phyloP scores from a whole-genome alignment of 129 eudicot species.

The Cynara cardunculus region DNA sequence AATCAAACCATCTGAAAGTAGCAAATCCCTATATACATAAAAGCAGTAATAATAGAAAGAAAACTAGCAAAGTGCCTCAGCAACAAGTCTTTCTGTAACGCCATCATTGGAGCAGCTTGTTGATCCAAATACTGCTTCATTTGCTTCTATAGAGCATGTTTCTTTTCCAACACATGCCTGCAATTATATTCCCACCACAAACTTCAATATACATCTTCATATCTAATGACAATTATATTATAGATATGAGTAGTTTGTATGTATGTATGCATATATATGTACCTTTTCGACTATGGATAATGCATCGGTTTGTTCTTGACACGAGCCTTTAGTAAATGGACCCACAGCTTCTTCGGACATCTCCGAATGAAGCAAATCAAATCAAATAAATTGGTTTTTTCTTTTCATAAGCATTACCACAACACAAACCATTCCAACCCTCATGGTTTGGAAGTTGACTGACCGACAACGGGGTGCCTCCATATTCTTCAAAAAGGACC shows the following conservation, averaged over 20 bases:
- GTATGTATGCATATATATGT: not conserved
- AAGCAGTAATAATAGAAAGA: not conserved
- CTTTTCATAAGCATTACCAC: slow-evolving; percentile 25
- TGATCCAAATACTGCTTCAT: slow-evolving; percentile 1
- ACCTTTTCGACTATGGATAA: not conserved
- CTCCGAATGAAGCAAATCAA: slow-evolving; percentile 43
- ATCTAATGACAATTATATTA: not conserved
- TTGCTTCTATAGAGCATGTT: slow-evolving; percentile 7
- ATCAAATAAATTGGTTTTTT: slow-evolving; percentile 23
- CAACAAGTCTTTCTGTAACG: not conserved
- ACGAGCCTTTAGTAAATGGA: not conserved
- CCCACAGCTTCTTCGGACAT: slow-evolving; percentile 33
- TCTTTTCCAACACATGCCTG: slow-evolving; percentile 10
- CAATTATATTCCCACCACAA: not conserved
- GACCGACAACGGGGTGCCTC: slow-evolving; percentile 35
- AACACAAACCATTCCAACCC: slow-evolving; percentile 22
- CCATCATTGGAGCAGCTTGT: not conserved
- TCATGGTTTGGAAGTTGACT: slow-evolving; percentile 17
- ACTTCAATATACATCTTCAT: not conserved
- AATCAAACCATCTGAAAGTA: not conserved
- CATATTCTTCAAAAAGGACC: slow-evolving; percentile 44
- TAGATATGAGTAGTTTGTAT: not conserved
- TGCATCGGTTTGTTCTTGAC: not conserved
- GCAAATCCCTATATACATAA: not conserved
- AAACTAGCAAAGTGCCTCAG: slow-evolving; percentile 6